Evolutionary conservation across 805 yeast species (phyloP).

Genomic region (Myxozyma nipponensis): DNA sequence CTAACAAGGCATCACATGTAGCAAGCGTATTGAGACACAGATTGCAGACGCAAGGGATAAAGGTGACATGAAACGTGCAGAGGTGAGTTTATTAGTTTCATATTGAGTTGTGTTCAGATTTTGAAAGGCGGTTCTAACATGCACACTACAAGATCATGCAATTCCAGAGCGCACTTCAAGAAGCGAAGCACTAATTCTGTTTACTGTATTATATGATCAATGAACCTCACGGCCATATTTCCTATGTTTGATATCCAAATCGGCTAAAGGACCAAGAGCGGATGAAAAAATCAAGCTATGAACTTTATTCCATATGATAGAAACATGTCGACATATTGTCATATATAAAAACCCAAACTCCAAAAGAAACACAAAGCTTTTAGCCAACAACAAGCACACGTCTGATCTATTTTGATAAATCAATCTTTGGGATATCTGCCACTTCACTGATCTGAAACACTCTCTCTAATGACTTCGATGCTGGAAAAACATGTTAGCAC

Average conservation of each 20-base stretch:
- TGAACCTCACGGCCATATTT: too few species aligned
- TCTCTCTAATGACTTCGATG: conserved; percentile 2
- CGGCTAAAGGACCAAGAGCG: too few species aligned
- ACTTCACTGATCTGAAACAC: conserved; percentile 21
- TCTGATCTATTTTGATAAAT: conserved; percentile 3
- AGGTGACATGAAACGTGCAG: conserved; percentile 58
- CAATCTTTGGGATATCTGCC: conserved; percentile 20
- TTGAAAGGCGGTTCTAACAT: neutral
- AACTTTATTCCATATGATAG: too few species aligned
- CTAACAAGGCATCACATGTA: conserved; percentile 5
- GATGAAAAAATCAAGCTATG: too few species aligned
- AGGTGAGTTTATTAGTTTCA: conserved; percentile 31
- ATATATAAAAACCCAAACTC: too few species aligned
- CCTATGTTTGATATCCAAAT: too few species aligned
- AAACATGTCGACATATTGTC: too few species aligned
- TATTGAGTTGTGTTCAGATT: too few species aligned
- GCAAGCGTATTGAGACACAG: conserved; percentile 64
- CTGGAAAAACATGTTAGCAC: conserved; percentile 1
- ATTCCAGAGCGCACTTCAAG: conserved; percentile 22
- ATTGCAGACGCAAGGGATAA: conserved; percentile 53
- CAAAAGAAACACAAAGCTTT: too few species aligned
- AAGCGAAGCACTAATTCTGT: too few species aligned
- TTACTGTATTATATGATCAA: too few species aligned
- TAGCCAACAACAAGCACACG: too few species aligned
- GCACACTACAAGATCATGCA: conserved; percentile 11